These are phyloP conservation scores for Triticum monococcum DNA, from an alignment of 176 grass and related monocot species.

Conservation along the genomic window DNA sequence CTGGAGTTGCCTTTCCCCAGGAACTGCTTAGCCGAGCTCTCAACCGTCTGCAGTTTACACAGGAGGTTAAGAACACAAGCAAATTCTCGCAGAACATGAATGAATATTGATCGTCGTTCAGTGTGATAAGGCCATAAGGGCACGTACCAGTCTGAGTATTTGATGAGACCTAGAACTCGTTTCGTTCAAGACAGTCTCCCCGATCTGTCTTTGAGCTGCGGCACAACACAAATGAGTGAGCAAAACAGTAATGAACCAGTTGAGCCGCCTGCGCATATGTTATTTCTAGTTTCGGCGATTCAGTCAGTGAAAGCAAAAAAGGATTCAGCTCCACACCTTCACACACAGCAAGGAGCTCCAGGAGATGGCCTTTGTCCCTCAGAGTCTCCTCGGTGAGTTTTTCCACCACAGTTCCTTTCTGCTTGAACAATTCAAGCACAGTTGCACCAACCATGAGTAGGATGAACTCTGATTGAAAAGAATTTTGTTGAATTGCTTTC, in stretches of 20 bases:
- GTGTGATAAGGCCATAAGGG: background rate
- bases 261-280: too few species aligned
- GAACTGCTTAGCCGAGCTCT: conserved; percentile 65
- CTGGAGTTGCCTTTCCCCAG: conserved; percentile 53
- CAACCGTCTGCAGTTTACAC: conserved; percentile 49
- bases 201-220: conserved; percentile 84
- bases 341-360: conserved; percentile 78
- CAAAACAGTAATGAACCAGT: background rate
- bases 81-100: background rate
- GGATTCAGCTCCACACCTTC: conserved; percentile 45
- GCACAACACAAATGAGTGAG: background rate
- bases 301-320: too few species aligned
- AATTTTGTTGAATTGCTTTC: background rate
- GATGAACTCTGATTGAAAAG: background rate
- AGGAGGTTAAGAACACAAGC: conserved; percentile 21
- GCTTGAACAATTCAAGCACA: conserved; percentile 4
- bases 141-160: conserved; percentile 83
- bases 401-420: conserved; percentile 95
- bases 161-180: conserved; percentile 91
- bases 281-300: background rate
- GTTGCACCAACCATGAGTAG: background rate
- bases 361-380: conserved; percentile 69
- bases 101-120: background rate
- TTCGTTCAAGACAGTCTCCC: conserved; percentile 83
- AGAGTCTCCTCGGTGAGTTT: conserved; percentile 83